Percentiles rank a stretch among this genome's conserved stretches.
Conservation (phyloP, 129 eudicot species). For the Logfia minima region DNA sequence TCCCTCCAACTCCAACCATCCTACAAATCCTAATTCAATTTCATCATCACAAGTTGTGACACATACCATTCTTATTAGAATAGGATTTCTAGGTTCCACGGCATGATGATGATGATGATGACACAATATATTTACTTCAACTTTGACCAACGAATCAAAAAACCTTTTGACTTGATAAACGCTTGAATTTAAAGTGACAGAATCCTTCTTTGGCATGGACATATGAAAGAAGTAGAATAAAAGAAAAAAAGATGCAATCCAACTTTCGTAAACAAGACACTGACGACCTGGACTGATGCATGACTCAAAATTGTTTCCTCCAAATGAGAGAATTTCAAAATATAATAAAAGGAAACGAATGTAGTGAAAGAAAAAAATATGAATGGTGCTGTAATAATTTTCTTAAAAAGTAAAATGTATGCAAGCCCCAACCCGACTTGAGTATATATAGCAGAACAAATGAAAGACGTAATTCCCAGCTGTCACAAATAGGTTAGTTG, state of each 20-base stretch:
- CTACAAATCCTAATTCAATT: neutral
- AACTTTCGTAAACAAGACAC: constrained; percentile 17
- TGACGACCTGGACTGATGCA: constrained; percentile 24
- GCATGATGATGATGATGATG: constrained; percentile 10
- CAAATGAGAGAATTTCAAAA: constrained; percentile 21
- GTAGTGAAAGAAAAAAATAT: constrained; percentile 17
- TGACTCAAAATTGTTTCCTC: constrained; percentile 39
- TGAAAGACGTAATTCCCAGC: constrained; percentile 29
- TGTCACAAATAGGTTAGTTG: constrained; percentile 3
- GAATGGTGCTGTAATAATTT: constrained; percentile 33
- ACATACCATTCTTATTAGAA: neutral
- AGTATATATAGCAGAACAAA: constrained; percentile 38
- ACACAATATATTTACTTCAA: constrained; percentile 21
- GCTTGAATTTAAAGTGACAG: neutral
- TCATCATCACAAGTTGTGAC: constrained; percentile 13
- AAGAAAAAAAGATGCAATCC: constrained; percentile 17
- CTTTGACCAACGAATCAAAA: constrained; percentile 25
- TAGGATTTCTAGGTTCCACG: constrained; percentile 19
- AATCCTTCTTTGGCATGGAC: constrained; percentile 15
- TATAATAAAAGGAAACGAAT: constrained; percentile 10
- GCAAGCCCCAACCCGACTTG: constrained; percentile 34
- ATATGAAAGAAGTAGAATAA: constrained; percentile 1
- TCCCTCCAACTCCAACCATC: neutral
- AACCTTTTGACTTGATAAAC: constrained; percentile 15
- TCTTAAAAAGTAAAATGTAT: constrained; percentile 27